Percentiles rank a stretch among this genome's conserved stretches.
Conservation (phyloP, 352 stramenopile genomes). For the Aphanomyces euteiches region DNA sequence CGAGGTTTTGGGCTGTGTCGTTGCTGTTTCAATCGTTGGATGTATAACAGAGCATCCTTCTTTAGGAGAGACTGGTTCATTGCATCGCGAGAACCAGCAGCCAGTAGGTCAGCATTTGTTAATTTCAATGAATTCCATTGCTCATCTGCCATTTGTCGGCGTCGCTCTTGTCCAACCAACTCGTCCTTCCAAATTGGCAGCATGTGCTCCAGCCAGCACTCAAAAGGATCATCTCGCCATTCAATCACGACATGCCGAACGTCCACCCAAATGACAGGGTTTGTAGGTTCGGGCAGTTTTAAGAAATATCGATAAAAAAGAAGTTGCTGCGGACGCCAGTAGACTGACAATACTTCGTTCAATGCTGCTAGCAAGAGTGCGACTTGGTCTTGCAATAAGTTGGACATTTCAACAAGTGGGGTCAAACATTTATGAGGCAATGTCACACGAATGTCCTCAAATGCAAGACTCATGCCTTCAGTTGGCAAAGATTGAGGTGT, state of each 20-base stretch:
- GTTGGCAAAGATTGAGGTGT: background rate
- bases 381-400: slow-evolving; percentile 36
- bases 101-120: slow-evolving; percentile 50
- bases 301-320: slow-evolving; percentile 67
- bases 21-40: slow-evolving; percentile 49
- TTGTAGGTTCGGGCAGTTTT: slow-evolving; percentile 36
- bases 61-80: slow-evolving; percentile 50
- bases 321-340: slow-evolving; percentile 61
- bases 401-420: slow-evolving; percentile 36
- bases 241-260: slow-evolving; percentile 44
- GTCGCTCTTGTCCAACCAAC: slow-evolving; percentile 57
- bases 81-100: slow-evolving; percentile 20
- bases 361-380: slow-evolving; percentile 38
- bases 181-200: slow-evolving; percentile 75
- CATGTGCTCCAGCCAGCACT: slow-evolving; percentile 63
- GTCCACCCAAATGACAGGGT: slow-evolving; percentile 51
- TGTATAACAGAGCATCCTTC: slow-evolving; percentile 59
- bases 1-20: background rate
- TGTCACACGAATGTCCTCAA: slow-evolving; percentile 42
- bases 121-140: slow-evolving; percentile 51
- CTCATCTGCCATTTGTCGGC: slow-evolving; percentile 58
- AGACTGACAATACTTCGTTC: slow-evolving; percentile 30
- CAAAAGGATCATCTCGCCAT: slow-evolving; percentile 49
- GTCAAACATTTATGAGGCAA: slow-evolving; percentile 38
- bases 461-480: slow-evolving; percentile 63